Evolutionary conservation across 2,329 filamentous ascomycete species (phyloP), one percentile per base, ranked within the genome.

Genomic region (Talaromyces sp.): DNA sequence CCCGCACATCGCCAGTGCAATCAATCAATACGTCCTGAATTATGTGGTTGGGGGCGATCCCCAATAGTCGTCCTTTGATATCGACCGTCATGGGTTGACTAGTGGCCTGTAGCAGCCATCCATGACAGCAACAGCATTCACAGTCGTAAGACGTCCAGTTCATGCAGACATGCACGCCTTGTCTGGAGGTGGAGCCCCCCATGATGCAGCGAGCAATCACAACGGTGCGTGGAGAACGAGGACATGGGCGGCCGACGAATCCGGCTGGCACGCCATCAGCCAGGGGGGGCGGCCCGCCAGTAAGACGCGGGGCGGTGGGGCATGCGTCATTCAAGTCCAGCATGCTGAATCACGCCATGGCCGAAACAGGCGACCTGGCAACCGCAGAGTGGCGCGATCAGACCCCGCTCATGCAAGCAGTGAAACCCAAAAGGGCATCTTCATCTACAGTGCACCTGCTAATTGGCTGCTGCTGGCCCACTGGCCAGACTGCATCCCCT

Each of bases 321-420:
- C 10, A 9, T 27, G 70, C 70, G 70, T 31, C 8, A 31, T 31
- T 31, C 29, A 31, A 31, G n/a, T n/a, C n/a, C 29, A 71, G 69
- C 68, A 65, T 60, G 67, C 19, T 70, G 68, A 70, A 73, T 73
- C 70, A 72, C 69, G 71, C 70, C 67, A 73, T 65, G 63, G 50
- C 55, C 38, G 17, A 54, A 38, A 38, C 21, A 32, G 53, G 31
- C 35, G 50, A 54, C 35, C 21, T 56, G 51, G 50, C 27, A 32
- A 58, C 43, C 19, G 24, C 51, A 51, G 51, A 54, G 31, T n/a
- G 53, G 56, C 9, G 4, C 11, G 13, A 27, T 31, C 54, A 53
- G 58, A 32, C 51, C 41, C 17, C 10, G 46, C 9, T 10, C 54
- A 52, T 26, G 55, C 58, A 56, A 46, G 58, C 58, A 57, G 55